Percentiles rank a stretch among this genome's conserved stretches.
Conservation (phyloP, 306 rosid species). For the Phaseolus lunatus region DNA sequence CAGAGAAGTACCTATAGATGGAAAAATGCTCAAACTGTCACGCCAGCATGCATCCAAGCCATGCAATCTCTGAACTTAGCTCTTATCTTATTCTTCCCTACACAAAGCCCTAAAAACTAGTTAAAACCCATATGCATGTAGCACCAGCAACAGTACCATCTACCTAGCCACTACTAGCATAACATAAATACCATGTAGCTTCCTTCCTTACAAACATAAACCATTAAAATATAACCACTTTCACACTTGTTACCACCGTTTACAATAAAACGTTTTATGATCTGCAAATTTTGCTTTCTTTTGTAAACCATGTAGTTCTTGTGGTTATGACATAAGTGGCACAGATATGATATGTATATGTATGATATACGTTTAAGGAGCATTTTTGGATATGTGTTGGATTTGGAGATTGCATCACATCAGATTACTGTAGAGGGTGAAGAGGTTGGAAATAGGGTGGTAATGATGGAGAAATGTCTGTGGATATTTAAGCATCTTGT, state of each 20-base stretch:
- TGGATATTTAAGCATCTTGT: constrained; percentile 61
- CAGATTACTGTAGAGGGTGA: constrained; percentile 20
- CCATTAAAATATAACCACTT: not conserved
- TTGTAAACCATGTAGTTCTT: not conserved
- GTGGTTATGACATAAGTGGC: not conserved
- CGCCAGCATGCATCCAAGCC: constrained; percentile 40
- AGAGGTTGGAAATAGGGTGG: constrained; percentile 41
- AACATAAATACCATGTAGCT: constrained; percentile 36
- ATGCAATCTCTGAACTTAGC: constrained; percentile 49
- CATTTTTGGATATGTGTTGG: not conserved
- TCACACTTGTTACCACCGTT: not conserved
- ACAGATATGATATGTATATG: too few species aligned
- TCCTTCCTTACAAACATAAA: not conserved
- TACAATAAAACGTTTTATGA: not conserved
- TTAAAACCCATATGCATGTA: constrained; percentile 25
- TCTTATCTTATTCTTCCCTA: constrained; percentile 43
- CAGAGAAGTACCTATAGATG: constrained; percentile 44
- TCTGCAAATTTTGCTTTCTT: not conserved
- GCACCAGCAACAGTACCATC: constrained; percentile 17
- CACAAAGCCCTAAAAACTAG: constrained; percentile 32
- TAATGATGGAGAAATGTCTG: constrained; percentile 64
- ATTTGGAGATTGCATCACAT: constrained; percentile 30
- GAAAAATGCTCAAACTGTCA: constrained; percentile 47
- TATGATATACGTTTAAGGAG: not conserved
- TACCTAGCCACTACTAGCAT: not conserved